Evolutionary conservation across 2,329 filamentous ascomycete genomes (phyloP).

Genomic region (Aureobasidium pullulans): DNA sequence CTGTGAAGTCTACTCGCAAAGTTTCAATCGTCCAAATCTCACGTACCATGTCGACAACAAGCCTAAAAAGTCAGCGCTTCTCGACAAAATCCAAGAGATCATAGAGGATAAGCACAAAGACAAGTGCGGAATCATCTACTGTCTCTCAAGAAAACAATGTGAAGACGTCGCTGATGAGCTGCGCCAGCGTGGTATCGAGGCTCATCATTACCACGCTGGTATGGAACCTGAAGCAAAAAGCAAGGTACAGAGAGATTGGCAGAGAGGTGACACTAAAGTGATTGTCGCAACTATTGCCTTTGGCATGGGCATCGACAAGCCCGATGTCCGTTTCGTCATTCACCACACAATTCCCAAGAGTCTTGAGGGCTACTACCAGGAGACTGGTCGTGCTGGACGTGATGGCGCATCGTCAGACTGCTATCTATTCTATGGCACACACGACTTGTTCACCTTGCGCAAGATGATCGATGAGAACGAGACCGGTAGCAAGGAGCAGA

Average conservation of each 20-base stretch:
- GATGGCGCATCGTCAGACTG: slow-evolving; percentile 84
- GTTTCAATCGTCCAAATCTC: slow-evolving; percentile 94
- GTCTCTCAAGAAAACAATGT: slow-evolving; percentile 74
- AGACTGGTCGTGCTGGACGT: slow-evolving; percentile 88
- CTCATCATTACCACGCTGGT: slow-evolving; percentile 79
- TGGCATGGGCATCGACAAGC: slow-evolving; percentile 99
- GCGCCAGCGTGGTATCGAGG: slow-evolving; percentile 57
- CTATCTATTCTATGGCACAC: slow-evolving; percentile 80
- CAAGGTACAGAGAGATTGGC: slow-evolving; percentile 72
- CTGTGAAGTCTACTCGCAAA: slow-evolving; percentile 78
- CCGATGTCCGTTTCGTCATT: slow-evolving; percentile 92
- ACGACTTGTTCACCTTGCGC: slow-evolving; percentile 64
- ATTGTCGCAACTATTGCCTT: slow-evolving; percentile 98
- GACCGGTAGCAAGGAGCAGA: slow-evolving; percentile 62
- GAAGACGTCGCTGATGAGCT: slow-evolving; percentile 72
- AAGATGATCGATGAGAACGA: slow-evolving; percentile 80
- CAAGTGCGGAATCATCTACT: slow-evolving; percentile 88
- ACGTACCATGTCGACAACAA: slow-evolving; percentile 79
- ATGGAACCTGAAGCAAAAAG: slow-evolving; percentile 63
- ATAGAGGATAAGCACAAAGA: slow-evolving; percentile 64
- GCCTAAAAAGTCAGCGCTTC: slow-evolving; percentile 48
- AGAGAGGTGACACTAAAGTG: slow-evolving; percentile 69
- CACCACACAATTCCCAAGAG: slow-evolving; percentile 91
- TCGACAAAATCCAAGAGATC: slow-evolving; percentile 52
- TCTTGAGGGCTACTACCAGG: slow-evolving; percentile 95